These are phyloP conservation scores for Brassica hybrid DNA, from an alignment of 441 rosid species.

Conservation along the genomic window DNA sequence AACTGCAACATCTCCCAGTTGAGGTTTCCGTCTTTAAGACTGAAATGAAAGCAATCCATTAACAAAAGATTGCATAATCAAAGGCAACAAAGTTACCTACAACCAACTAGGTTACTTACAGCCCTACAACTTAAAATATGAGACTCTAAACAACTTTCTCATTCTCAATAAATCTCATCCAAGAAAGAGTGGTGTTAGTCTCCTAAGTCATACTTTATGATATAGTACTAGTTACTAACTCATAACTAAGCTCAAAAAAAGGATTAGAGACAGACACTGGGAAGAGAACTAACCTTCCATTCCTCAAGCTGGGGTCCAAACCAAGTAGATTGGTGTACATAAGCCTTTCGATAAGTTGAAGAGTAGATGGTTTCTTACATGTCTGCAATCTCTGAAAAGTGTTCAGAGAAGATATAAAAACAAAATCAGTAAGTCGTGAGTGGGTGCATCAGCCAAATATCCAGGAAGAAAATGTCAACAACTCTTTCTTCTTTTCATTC, in stretches of 20 bases:
- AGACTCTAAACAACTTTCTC: constrained; percentile 1
- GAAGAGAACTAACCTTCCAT: constrained; percentile 65
- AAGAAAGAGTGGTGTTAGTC: constrained; percentile 3
- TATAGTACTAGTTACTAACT: neutral
- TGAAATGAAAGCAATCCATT: constrained; percentile 45
- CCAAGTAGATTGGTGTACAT: constrained; percentile 80
- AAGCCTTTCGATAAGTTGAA: constrained; percentile 72
- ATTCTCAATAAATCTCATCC: constrained; percentile 8
- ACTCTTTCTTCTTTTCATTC: neutral
- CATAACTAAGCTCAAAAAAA: constrained; percentile 3
- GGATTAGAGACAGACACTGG: constrained; percentile 13
- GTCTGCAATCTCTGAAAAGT: constrained; percentile 72
- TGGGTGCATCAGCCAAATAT: neutral
- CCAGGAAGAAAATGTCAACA: neutral
- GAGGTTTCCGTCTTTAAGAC: constrained; percentile 92
- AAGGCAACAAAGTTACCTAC: neutral
- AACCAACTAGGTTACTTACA: neutral
- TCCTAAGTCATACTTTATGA: constrained; percentile 9
- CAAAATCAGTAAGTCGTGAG: neutral
- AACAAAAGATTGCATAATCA: constrained; percentile 21
- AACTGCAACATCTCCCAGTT: constrained; percentile 92
- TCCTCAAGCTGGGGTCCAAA: constrained; percentile 74
- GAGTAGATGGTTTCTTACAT: constrained; percentile 87
- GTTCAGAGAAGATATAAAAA: constrained; percentile 4
- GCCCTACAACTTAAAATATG: neutral